phyloP scores from a whole-genome alignment of 768 basidiomycete genomes.

The Psilocybe sp. region DNA sequence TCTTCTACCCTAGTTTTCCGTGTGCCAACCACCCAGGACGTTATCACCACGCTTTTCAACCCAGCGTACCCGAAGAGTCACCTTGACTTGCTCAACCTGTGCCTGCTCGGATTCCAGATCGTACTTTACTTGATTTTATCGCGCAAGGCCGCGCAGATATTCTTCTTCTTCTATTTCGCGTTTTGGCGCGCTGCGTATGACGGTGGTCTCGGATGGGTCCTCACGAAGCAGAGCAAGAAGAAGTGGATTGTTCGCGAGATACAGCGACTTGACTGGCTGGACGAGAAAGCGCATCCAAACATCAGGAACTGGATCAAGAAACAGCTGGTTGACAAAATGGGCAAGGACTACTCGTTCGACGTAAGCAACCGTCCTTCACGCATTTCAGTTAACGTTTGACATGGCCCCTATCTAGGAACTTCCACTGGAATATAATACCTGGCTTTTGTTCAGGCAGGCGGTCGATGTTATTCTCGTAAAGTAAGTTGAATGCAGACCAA shows the following conservation, averaged over 20 bases:
- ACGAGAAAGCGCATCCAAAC: slow-evolving; percentile 57
- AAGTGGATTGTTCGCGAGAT: slow-evolving; percentile 89
- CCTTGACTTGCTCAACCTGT: slow-evolving; percentile 83
- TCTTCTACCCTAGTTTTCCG: slow-evolving; percentile 66
- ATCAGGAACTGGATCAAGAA: slow-evolving; percentile 80
- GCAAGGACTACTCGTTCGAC: slow-evolving; percentile 89
- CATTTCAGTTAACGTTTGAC: neutral
- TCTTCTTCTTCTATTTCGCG: slow-evolving; percentile 89
- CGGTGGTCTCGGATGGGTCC: slow-evolving; percentile 88
- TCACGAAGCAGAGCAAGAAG: slow-evolving; percentile 94
- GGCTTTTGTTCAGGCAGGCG: slow-evolving; percentile 93
- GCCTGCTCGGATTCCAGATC: slow-evolving; percentile 73
- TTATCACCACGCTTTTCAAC: slow-evolving; percentile 81
- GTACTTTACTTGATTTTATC: slow-evolving; percentile 70
- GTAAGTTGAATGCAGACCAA: slow-evolving; percentile 33
- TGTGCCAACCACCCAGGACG: slow-evolving; percentile 90
- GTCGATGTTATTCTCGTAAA: slow-evolving; percentile 97
- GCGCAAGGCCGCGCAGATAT: slow-evolving; percentile 46
- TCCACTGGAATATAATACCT: slow-evolving; percentile 92
- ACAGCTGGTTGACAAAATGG: slow-evolving; percentile 92
- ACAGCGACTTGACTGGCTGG: slow-evolving; percentile 85
- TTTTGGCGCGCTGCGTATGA: slow-evolving; percentile 95
- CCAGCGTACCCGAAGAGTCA: slow-evolving; percentile 85
- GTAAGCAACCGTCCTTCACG: slow-evolving; percentile 40
- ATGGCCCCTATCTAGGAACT: slow-evolving; percentile 55